Conservation (phyloP, 2,329 filamentous ascomycete species). For the Xylaria digitata region DNA sequence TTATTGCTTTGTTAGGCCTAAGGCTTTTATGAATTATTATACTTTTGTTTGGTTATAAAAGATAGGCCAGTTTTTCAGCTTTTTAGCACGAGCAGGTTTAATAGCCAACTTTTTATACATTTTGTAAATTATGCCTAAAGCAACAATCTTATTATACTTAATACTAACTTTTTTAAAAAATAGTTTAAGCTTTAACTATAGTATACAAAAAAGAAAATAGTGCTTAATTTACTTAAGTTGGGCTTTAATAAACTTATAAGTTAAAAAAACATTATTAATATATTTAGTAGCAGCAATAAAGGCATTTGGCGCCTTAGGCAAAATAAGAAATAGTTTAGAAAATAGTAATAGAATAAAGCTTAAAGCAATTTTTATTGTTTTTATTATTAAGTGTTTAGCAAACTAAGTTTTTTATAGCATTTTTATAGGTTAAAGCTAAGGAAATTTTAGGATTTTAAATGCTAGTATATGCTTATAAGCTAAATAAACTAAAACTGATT, state of each 20-base stretch:
- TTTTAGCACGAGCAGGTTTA: not conserved
- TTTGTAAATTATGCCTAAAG: not conserved
- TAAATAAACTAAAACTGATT: not conserved
- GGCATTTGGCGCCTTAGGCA: too few species aligned
- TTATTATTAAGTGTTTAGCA: not conserved
- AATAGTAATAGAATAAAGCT: not conserved
- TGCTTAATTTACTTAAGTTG: not conserved
- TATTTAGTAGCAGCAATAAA: not conserved
- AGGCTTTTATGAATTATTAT: not conserved
- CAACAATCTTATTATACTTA: not conserved
- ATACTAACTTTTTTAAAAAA: not conserved
- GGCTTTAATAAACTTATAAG: not conserved
- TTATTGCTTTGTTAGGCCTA: not conserved
- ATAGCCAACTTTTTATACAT: not conserved
- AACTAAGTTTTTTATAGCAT: not conserved
- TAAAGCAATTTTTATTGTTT: constrained; percentile 2
- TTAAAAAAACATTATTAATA: constrained; percentile 7
- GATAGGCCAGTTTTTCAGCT: not conserved
- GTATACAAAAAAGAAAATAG: not conserved
- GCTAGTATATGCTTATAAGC: not conserved
- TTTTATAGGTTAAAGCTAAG: not conserved
- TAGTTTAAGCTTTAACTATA: not conserved
- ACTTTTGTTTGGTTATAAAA: not conserved
- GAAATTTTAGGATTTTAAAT: not conserved
- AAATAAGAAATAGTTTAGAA: not conserved